Evolutionary conservation across 75 land plant species (phyloP).

Genomic region (Sequoia sempervirens): DNA sequence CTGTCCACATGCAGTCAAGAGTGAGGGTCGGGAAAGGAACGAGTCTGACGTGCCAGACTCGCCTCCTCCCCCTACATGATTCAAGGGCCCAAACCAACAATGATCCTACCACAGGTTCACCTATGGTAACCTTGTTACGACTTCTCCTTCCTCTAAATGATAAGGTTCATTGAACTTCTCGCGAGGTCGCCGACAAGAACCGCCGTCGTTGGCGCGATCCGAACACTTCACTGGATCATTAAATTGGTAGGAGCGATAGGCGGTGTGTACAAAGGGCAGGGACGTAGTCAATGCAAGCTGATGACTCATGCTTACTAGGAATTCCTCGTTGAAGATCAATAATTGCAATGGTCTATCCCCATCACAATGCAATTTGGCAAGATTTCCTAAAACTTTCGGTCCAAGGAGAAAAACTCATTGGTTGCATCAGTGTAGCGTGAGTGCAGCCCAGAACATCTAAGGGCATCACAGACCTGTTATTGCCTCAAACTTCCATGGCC

Average conservation of each 20-base stretch:
- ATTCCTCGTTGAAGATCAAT: slow-evolving; percentile 37
- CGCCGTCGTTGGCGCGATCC: neutral
- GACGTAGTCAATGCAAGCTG: slow-evolving; percentile 21
- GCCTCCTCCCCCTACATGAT: too few relatives aligned
- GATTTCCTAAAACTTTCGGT: slow-evolving; percentile 21
- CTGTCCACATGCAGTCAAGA: too few relatives aligned
- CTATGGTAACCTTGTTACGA: slow-evolving; percentile 30
- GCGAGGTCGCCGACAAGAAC: slow-evolving; percentile 19
- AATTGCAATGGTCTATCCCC: slow-evolving; percentile 40
- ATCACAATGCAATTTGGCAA: slow-evolving; percentile 31
- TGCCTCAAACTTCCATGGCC: slow-evolving; percentile 84
- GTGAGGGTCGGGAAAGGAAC: too few relatives aligned
- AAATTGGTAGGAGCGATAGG: slow-evolving; percentile 26
- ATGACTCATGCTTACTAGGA: slow-evolving; percentile 35
- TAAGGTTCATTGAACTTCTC: slow-evolving; percentile 30
- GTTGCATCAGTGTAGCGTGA: slow-evolving; percentile 75
- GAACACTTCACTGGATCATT: slow-evolving; percentile 28
- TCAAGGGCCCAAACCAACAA: too few relatives aligned
- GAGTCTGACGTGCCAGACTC: too few relatives aligned
- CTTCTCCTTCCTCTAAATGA: slow-evolving; percentile 39
- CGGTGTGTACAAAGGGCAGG: slow-evolving; percentile 25
- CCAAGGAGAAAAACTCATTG: neutral
- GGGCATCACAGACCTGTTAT: slow-evolving; percentile 89
- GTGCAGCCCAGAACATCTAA: slow-evolving; percentile 90
- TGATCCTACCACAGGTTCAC: slow-evolving; percentile 21